These are phyloP conservation scores for Candida qinlingensis DNA, from an alignment of 805 yeast species.

Conservation along the genomic window DNA sequence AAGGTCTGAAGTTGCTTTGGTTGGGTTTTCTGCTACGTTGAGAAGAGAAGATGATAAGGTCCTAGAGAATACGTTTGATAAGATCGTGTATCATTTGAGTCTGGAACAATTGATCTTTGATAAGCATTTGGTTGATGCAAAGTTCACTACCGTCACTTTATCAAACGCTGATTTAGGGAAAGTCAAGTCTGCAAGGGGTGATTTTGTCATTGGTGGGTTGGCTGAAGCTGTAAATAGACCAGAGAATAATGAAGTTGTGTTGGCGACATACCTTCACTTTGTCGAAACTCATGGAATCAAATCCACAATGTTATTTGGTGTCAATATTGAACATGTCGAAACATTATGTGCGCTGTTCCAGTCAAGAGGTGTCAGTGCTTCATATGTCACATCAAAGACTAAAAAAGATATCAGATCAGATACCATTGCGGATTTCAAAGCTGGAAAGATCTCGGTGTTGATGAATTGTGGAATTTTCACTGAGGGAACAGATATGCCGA, in stretches of 20 bases:
- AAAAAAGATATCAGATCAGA: constrained; percentile 42
- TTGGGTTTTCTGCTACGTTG: constrained; percentile 89
- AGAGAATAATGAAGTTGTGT: constrained; percentile 49
- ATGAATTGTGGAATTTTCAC: constrained; percentile 89
- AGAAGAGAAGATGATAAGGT: constrained; percentile 67
- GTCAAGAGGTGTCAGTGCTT: constrained; percentile 59
- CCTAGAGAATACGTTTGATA: constrained; percentile 57
- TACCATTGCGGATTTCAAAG: constrained; percentile 52
- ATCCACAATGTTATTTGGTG: constrained; percentile 75
- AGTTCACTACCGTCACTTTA: constrained; percentile 49
- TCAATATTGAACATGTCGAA: constrained; percentile 62
- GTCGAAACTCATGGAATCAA: constrained; percentile 35
- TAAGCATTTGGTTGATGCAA: constrained; percentile 66
- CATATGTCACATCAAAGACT: constrained; percentile 66
- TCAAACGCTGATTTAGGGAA: constrained; percentile 39
- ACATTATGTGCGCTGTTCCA: constrained; percentile 49
- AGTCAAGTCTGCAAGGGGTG: constrained; percentile 33
- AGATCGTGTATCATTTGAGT: constrained; percentile 65
- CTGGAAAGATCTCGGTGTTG: constrained; percentile 62
- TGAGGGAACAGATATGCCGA: constrained; percentile 93
- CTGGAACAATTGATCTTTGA: constrained; percentile 61
- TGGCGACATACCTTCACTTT: constrained; percentile 46
- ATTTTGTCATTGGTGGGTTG: constrained; percentile 47
- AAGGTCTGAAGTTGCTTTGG: constrained; percentile 39
- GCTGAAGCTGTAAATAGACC: constrained; percentile 50